Base-by-base conservation (phyloP, 2,329 filamentous ascomycete genomes). In the Fonsecaea multimorphosa region DNA sequence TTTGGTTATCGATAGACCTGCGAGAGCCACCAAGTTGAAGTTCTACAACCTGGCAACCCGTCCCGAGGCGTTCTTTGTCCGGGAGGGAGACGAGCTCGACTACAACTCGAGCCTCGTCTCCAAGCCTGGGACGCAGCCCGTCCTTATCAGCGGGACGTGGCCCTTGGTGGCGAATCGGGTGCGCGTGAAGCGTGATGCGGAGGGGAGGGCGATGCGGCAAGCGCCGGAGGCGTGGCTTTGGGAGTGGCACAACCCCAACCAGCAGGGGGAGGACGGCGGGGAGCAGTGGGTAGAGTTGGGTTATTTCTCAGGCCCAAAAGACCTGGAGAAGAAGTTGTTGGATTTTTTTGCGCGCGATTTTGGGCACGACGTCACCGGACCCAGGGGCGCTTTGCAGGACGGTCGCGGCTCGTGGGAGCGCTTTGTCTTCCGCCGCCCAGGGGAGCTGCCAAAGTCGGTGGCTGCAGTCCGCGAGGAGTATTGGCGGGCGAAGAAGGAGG, bases 311-410 rank as follows among this genome's bases (percentile, higher is more conserved):
- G 51, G 51, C 16, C 51, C 51, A n/a, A 54, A 54, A 27, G 51
- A 54, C 51, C 27, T 54, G 16, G 51, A 54, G n/a, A 9, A 34
- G 14, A 34, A 54, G 51, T 22, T 54, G 51, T 14, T 54, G 51
- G 51, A 54, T 9, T 12, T 14, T 8, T n/a, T 31, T 22, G 51
- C 14, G 27, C 14, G 51, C 11, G 27, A 31, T 2, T 8, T 3
- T 2, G 51, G 51, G 16, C 2, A 24, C 19, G 9, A 11, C 9
- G 44, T 49, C 44, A 54, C 31, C 12, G 51, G 27, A 9, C 27
- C 27, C 2, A 1, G 27, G 12, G 31, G 27, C 12, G 51, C 27
- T 2, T 9, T 31, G 7, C 7, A 54, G 6, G 31, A 34, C 12
- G 57, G 24, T 6, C 24, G 11, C 24, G 44, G 27, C 16, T 9